Conservation (phyloP, 139 green algal genomes). For the Closterium sp. region DNA sequence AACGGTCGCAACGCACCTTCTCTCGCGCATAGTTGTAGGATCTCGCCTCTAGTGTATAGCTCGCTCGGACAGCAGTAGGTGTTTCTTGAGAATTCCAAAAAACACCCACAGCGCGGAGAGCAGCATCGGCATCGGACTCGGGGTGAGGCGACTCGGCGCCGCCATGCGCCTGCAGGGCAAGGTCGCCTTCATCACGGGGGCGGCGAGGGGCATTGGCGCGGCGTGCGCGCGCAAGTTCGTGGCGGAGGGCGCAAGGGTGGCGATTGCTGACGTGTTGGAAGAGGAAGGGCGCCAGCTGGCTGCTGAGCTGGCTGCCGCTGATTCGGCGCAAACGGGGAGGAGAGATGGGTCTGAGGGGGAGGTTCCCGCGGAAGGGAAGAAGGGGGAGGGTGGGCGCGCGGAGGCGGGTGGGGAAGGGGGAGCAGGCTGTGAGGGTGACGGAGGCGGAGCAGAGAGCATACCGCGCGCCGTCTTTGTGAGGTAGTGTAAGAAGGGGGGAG, state of each 20-base stretch:
- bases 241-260: conserved; percentile 47
- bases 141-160: neutral
- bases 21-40: no score
- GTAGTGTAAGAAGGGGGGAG: neutral
- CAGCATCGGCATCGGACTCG: neutral
- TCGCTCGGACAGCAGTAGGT: no score
- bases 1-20: neutral
- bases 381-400: neutral
- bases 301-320: neutral
- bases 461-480: neutral
- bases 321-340: neutral
- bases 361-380: neutral
- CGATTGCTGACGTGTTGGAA: conserved; percentile 34
- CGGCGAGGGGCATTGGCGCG: conserved; percentile 28
- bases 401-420: neutral
- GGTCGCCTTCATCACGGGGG: conserved; percentile 43
- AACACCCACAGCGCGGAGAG: no score
- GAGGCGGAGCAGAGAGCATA: neutral
- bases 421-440: neutral
- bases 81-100: no score
- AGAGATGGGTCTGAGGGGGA: neutral
- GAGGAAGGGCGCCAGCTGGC: neutral
- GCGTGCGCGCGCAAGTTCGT: conserved; percentile 40
- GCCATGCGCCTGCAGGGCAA: conserved; percentile 33
- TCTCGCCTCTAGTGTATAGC: neutral